Evolutionary conservation across 2,329 filamentous ascomycete species (phyloP).

Genomic region (Pseudogymnoascus sp.): DNA sequence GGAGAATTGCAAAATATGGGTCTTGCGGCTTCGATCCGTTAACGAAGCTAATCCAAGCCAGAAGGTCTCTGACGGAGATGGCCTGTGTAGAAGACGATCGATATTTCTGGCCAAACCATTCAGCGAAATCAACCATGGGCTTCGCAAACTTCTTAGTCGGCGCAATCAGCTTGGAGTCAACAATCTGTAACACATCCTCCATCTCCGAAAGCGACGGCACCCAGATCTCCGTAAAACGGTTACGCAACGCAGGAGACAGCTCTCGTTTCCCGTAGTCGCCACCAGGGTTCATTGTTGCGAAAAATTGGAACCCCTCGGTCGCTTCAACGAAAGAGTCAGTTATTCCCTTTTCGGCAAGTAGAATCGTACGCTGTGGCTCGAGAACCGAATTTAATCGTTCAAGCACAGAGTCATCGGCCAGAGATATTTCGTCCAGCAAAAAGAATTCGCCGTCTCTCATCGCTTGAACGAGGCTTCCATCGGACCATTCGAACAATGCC

Average conservation of each 20-base stretch:
- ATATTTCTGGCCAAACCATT: conserved; percentile 85
- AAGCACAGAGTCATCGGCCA: conserved; percentile 94
- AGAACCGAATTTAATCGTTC: conserved; percentile 95
- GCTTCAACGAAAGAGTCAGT: conserved; percentile 73
- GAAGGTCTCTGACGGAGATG: conserved; percentile 84
- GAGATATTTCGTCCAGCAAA: conserved; percentile 91
- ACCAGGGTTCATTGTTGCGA: conserved; percentile 98
- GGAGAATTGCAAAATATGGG: conserved; percentile 49
- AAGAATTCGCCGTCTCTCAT: conserved; percentile 90
- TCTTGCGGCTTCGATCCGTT: conserved; percentile 46
- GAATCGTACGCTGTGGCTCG: conserved; percentile 74
- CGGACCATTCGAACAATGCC: conserved; percentile 91
- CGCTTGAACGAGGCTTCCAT: conserved; percentile 85
- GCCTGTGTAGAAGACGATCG: conserved; percentile 64
- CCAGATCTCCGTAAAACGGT: conserved; percentile 98
- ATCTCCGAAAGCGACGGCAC: conserved; percentile 79
- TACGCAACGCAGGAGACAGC: conserved; percentile 85
- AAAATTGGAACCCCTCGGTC: conserved; percentile 77
- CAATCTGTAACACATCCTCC: conserved; percentile 81
- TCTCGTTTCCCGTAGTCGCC: conserved; percentile 98
- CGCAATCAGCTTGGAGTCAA: conserved; percentile 61
- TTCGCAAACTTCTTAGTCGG: conserved; percentile 50
- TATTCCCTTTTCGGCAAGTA: conserved; percentile 89
- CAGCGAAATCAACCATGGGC: conserved; percentile 75
- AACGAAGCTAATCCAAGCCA: conserved; percentile 90